phyloP scores from a whole-genome alignment of 2,329 filamentous ascomycete species.

The Monilinia vaccinii-corymbosi region DNA sequence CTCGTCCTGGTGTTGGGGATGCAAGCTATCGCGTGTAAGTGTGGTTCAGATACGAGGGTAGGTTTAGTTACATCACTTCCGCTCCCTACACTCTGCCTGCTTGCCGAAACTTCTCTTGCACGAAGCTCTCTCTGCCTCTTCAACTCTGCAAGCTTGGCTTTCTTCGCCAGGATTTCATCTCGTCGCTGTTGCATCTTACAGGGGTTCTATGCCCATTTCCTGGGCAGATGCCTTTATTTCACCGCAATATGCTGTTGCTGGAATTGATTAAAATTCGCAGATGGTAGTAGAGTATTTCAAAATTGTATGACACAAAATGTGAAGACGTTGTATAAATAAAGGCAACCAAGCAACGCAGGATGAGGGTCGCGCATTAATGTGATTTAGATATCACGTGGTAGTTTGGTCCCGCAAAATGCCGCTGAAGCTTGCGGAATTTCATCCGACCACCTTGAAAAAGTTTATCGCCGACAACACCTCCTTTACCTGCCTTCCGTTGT shows the following conservation, averaged over 20 bases:
- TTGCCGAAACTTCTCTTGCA: constrained; percentile 63
- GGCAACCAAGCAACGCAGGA: neutral
- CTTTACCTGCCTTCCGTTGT: constrained; percentile 14
- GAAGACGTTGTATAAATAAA: neutral
- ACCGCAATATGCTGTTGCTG: neutral
- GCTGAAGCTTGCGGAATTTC: constrained; percentile 10
- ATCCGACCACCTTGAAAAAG: constrained; percentile 19
- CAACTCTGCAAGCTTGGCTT: constrained; percentile 91
- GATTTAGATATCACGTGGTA: constrained; percentile 5
- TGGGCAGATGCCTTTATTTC: constrained; percentile 9
- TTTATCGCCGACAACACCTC: constrained; percentile 11
- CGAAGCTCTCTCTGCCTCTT: constrained; percentile 85
- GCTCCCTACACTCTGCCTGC: constrained; percentile 59
- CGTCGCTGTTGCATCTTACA: constrained; percentile 56
- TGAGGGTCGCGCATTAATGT: constrained; percentile 7
- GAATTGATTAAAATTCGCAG: neutral
- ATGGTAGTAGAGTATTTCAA: neutral
- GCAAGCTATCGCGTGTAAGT: constrained; percentile 43
- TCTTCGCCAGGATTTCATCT: constrained; percentile 95
- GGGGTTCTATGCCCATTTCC: constrained; percentile 24
- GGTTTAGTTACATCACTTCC: constrained; percentile 56
- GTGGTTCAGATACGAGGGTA: constrained; percentile 21
- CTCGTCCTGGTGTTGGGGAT: constrained; percentile 61
- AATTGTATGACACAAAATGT: neutral
- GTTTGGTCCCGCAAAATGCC: constrained; percentile 9